Evolutionary conservation across 75 land plant species (phyloP), one percentile per base, ranked within the genome.

Genomic region (Ceratopteris richardii): DNA sequence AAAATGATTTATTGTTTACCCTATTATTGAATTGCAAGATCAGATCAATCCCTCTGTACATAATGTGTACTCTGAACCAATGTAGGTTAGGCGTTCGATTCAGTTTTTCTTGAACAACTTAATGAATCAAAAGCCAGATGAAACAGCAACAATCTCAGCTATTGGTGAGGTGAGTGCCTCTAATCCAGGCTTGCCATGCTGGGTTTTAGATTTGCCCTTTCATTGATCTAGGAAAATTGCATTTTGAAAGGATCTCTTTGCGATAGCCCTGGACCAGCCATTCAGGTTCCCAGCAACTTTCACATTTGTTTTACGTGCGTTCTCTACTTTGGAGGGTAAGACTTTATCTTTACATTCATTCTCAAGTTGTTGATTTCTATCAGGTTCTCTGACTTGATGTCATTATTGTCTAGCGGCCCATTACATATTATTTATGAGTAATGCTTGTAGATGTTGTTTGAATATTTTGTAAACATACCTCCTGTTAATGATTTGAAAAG

Each of bases 271-370:
- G 46, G 98, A 93, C 58, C 98, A 93, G 26, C 98, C 98, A 57
- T 89, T 93, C 67, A 87, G 98, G 1, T 93, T 93, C 61, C 98
- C 98, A 29, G 71, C 98, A 26, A 89, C 95, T 10, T 88, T 93
- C 66, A 83, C 90, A 5, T 93, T 93, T 69, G 98, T 93, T 1
- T 43, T 93, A 26, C 82, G 96, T 54, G 98, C 98, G 57, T 93
- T 93, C 46, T 85, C 98, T 51, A 93, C 95, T 6, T 81, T 93
- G 46, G 97, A 92, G 85, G 97, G 97, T 92, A 33, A 44, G 31
- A 14, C 14, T 46, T 33, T 4, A 33, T 50, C 16, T 42, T 13
- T 42, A 17, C 44, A 42, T 42, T 13, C 13, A 17, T 13, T 13
- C 44, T 13, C 44, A 42, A 13, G n/a, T 28, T 24, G 41, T 42